Evolutionary conservation across 139 green algal genomes (phyloP), one percentile per base, ranked within the genome.

Genomic region (Chloropicon primus): DNA sequence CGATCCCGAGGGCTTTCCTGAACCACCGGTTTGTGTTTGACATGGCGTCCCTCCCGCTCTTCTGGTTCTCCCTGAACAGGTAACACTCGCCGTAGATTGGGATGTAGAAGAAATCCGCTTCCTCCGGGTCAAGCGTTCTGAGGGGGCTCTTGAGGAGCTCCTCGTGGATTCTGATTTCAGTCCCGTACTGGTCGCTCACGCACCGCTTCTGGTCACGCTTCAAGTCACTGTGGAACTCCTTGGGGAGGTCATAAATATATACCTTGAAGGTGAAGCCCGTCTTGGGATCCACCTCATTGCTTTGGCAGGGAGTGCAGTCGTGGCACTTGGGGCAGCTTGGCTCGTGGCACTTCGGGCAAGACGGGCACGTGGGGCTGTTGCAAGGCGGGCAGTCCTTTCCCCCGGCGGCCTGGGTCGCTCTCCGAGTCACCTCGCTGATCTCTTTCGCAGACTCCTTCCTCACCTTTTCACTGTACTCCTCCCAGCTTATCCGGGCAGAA

Each of bases 71-170:
- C 2, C 41, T 62, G 25, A 75, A 76, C 2, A 78, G 62, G 53
- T 79, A 72, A 41, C 72, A 76, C 41, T 76, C 72, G 23, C 79
- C 71, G 10, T 85, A 81, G 22, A 80, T 54, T 0, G 81, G 81
- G 25, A 83, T 79, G 41, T 76, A 85, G 75, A 85, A 85, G 27
- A 81, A 83, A 22, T 85, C 81, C 1, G 81, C 81, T 24, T 83
- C 80, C 23, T 85, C 81, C 21, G 78, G 75, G 41, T 83, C 76
- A 24, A 28, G 17, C 21, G 81, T 83, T n/a, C 79, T 53, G 75
- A 75, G 27, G 25, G 29, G 27, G 53, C 79, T 84, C 24, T 78
- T 80, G 0, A 85, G 75, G 17, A 83, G 21, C 24, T 54, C 23
- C 54, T 85, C 81, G 3, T 81, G 72, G 25, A 85, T 54, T 1